A percentile compares a stretch with the other conserved stretches of the same genome.
Conservation (phyloP, 179 eudicot genomes). For the Corrigiola litoralis region DNA sequence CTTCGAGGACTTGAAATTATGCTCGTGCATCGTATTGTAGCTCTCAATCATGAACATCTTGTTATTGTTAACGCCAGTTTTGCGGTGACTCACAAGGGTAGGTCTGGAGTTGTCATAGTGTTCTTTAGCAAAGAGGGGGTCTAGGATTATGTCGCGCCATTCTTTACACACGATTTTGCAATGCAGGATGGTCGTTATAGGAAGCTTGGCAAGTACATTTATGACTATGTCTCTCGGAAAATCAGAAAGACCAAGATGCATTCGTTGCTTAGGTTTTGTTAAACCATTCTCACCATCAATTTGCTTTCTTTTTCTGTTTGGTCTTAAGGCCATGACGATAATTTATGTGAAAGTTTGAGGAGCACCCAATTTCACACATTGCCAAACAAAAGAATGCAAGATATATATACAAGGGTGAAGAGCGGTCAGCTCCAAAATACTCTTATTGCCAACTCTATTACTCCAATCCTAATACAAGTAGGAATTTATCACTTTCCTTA, state of each 20-base stretch:
- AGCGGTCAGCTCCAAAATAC: too few species aligned
- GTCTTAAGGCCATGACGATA: not conserved
- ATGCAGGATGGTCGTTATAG: not conserved
- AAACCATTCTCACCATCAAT: not conserved
- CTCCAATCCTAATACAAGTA: too few species aligned
- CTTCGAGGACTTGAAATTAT: not conserved
- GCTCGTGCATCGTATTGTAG: not conserved
- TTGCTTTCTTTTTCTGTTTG: not conserved
- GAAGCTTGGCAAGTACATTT: slow-evolving; percentile 13
- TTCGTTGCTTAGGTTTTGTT: not conserved
- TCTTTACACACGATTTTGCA: slow-evolving; percentile 9
- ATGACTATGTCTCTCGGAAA: not conserved
- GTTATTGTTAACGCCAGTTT: not conserved
- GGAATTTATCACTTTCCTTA: too few species aligned
- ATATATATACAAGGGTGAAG: too few species aligned
- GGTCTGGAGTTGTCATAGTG: not conserved
- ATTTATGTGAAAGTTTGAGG: not conserved
- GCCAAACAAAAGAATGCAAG: too few species aligned
- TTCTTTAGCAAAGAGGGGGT: slow-evolving; percentile 1
- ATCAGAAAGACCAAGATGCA: not conserved
- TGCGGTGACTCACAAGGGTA: not conserved
- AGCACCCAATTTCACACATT: too few species aligned
- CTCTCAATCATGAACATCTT: not conserved
- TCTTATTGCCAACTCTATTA: too few species aligned
- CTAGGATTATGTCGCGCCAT: not conserved